Evolutionary conservation across 768 basidiomycete species (phyloP), one percentile per base, ranked within the genome.

Genomic region (Suillus ampliporus): DNA sequence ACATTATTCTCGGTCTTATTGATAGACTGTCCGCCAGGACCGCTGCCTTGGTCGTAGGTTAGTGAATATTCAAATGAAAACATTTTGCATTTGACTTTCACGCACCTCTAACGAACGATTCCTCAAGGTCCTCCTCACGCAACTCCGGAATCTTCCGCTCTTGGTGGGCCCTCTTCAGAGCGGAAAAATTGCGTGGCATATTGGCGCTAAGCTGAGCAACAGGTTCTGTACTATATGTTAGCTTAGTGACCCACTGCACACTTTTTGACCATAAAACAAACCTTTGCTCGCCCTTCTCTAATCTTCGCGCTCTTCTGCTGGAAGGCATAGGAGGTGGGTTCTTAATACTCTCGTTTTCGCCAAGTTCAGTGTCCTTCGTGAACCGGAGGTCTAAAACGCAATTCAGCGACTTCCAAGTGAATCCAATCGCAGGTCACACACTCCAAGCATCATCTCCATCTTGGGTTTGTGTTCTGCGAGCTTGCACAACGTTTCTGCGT

Each of bases 1-100:
- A 97, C 95, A 71, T 93, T 91, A 76, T 95, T 89, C 80, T 90
- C 85, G 63, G 93, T 94, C 80, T 97, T 98, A 82, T 98, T 97
- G 73, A 97, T 89, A 31, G 94, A 95, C 82, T 98, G 95, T n/a
- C 95, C 95, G 34, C 95, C 95, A 64, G 95, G 94, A 19, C 94
- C 95, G 71, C 92, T 89, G 50, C 94, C 94, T 95, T 26, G 23
- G 70, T 31, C 53, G 2, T 11, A 37, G 54, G 61, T 72, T 34
- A 67, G n/a, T 21, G n/a, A 54, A 53, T 26, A 50, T 1, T 28
- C 56, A 51, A n/a, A 41, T 35, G 26, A 61, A 57, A 38, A 19
- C 15, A 63, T 63, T 41, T n/a, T 19, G 31, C 19, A 11, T 34
- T 51, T 17, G 8, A 38, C 11, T 40, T 64, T n/a, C 67, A 78